Evolutionary conservation across 2,329 filamentous ascomycete genomes (phyloP), one percentile per base, ranked within the genome.

Genomic region (Albifimbria verrucaria): DNA sequence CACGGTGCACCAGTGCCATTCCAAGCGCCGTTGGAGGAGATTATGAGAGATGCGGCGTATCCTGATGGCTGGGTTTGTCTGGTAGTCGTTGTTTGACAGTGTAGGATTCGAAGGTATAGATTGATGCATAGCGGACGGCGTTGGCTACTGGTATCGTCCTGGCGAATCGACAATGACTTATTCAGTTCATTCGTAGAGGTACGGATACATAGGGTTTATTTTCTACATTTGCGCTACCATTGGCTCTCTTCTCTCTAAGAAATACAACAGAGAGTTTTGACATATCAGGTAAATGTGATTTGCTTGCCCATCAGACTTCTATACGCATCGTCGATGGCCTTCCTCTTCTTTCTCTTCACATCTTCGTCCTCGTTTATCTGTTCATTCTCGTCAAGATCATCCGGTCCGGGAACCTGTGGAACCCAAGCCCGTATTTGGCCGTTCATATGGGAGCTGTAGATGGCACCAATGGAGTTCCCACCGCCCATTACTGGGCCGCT

Each of bases 21-120:
- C 75, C 73, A 77, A 54, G 89, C 92, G 1, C 86, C 86, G 22
- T 71, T 99, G 18, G 89, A 91, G 64, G 93, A 97, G 46, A 69
- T 99, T 53, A 89, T 94, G 72, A 81, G 86, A 52, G 88, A 88
- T 64, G 88, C 89, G 4, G 85, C 90, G 2, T 97, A 97, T 75
- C 86, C 91, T 0, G 94, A 99, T 72, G 94, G 94, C 0, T 99
- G 92, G 88, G 70, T 96, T 23, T 90, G 91, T 69, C 72, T 97
- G 42, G 89, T 91, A 50, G 82, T 97, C 5, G 80, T 86, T 20
- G 87, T 95, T 75, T 77, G 22, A 23, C 48, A 9, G 50, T 45
- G 53, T 55, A 54, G 50, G 48, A 56, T 18, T 48, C 51, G 53
- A 52, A 49, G 43, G 50, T 43, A 45, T 53, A 32, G 20, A 43